A percentile compares a stretch with the other conserved stretches of the same genome.
Evolutionary conservation across 768 basidiomycete genomes (phyloP).

Genomic region (Termitomyces sp.): DNA sequence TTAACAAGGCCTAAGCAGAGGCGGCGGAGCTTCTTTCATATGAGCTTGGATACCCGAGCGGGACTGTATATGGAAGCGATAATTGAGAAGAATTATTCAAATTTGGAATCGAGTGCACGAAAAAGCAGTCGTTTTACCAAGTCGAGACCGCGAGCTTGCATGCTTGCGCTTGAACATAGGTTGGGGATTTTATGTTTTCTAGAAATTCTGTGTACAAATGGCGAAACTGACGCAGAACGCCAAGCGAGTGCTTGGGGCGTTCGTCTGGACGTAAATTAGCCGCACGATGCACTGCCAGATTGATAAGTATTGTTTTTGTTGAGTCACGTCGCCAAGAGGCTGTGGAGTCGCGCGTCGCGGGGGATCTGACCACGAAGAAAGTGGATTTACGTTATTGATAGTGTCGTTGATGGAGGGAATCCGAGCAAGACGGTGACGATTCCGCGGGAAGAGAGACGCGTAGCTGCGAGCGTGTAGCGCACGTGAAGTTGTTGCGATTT

Average conservation of each 20-base stretch:
- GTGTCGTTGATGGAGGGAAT: too few relatives aligned
- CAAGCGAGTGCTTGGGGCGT: neutral
- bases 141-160: neutral
- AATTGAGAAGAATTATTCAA: neutral
- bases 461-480: neutral
- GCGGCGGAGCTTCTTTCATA: neutral
- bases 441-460: conserved; percentile 7
- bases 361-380: conserved; percentile 14
- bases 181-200: conserved; percentile 6
- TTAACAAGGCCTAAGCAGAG: neutral
- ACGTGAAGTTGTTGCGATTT: conserved; percentile 28
- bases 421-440: conserved; percentile 12
- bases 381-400: conserved; percentile 10
- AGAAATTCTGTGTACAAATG: conserved; percentile 6
- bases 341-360: neutral
- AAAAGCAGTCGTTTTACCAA: neutral
- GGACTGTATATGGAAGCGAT: neutral
- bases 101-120: neutral
- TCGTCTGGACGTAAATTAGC: neutral
- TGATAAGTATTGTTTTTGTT: neutral
- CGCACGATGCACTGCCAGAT: neutral
- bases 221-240: conserved; percentile 13
- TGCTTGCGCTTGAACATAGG: neutral
- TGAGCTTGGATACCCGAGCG: neutral
- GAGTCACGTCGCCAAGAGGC: too few relatives aligned